Percentiles rank a stretch among this genome's conserved stretches.
Conservation (phyloP, 306 rosid species). For the Acacia crassicarpa region DNA sequence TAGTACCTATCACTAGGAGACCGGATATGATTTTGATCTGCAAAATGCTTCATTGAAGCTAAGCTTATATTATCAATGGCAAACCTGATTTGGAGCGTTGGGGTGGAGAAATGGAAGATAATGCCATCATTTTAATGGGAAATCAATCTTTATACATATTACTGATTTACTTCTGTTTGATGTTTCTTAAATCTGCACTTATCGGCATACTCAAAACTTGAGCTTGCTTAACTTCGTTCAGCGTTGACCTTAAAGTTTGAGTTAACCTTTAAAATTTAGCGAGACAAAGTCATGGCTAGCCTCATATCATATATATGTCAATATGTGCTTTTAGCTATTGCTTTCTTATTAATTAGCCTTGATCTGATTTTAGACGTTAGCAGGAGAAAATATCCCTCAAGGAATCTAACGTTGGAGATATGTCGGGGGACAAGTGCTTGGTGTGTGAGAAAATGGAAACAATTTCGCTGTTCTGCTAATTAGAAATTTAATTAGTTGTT, state of each 20-base stretch:
- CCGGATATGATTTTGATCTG: neutral
- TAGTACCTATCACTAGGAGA: neutral
- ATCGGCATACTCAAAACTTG: neutral
- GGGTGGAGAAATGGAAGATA: neutral
- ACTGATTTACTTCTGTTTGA: neutral
- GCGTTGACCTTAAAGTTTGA: no score
- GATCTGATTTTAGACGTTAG: neutral
- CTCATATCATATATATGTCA: no score
- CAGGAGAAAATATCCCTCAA: neutral
- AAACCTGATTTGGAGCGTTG: neutral
- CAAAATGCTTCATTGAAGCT: neutral
- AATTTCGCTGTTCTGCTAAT: neutral
- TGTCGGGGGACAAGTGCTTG: neutral
- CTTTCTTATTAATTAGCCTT: neutral
- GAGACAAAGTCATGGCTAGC: no score
- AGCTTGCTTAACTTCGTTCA: no score
- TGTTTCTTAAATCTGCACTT: neutral
- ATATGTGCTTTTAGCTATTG: neutral
- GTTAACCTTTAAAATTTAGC: no score
- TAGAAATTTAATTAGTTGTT: neutral
- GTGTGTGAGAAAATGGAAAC: neutral
- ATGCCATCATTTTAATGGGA: neutral
- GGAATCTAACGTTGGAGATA: neutral
- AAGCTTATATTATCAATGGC: no score
- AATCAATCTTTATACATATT: neutral